Conservation (phyloP, 1,284 basidiomycete species). For the Irpex sp. region DNA sequence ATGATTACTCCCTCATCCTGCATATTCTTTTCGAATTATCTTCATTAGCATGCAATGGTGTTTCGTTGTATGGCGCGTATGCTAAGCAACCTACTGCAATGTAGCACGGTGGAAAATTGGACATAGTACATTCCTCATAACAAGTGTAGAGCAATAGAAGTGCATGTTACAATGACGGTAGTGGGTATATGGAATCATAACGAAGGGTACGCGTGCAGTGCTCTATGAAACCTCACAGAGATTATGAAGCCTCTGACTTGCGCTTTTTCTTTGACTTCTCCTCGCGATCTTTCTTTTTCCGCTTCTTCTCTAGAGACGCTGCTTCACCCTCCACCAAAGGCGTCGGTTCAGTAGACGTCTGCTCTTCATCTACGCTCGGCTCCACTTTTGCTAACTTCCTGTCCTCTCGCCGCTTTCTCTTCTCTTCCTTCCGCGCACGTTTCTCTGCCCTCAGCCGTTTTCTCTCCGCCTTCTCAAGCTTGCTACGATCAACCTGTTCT, state of each 20-base stretch:
- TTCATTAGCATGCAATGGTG: not conserved
- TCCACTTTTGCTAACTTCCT: not conserved
- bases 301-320: not conserved
- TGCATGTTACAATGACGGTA: not conserved
- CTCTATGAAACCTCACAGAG: not conserved
- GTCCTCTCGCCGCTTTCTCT: conserved; percentile 7
- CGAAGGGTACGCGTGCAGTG: not conserved
- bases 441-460: conserved; percentile 23
- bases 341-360: not conserved
- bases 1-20: not conserved
- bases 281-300: not conserved
- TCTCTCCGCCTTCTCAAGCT: conserved; percentile 21
- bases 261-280: not conserved
- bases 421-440: conserved; percentile 22
- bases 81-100: not conserved
- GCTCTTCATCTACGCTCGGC: not conserved
- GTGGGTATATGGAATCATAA: not conserved
- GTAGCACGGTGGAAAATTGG: not conserved
- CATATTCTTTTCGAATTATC: not conserved
- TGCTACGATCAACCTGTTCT: conserved; percentile 12
- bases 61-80: not conserved
- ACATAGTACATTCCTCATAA: not conserved
- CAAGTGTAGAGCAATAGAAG: not conserved
- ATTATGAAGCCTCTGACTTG: not conserved
- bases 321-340: not conserved